Conservation (phyloP, 2,329 filamentous ascomycete genomes). For the Fusarium luffae region DNA sequence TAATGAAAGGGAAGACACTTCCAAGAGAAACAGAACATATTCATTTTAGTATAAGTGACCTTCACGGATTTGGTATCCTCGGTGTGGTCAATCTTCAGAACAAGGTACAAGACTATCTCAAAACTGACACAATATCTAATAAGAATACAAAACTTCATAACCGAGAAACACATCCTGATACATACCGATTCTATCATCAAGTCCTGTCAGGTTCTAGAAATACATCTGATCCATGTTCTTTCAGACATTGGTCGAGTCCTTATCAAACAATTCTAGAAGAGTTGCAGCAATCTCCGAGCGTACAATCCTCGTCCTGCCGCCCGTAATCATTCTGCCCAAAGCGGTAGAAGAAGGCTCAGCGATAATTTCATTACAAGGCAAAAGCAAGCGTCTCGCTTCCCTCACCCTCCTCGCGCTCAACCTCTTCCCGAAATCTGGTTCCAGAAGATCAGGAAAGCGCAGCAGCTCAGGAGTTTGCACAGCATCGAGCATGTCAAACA, state of each 20-base stretch:
- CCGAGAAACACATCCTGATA: no score
- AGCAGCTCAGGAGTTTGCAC: background rate
- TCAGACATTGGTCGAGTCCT: background rate
- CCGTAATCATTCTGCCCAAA: no score
- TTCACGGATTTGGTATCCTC: background rate
- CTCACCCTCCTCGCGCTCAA: background rate
- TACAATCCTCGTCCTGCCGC: background rate
- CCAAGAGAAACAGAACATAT: rapidly evolving
- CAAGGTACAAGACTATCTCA: background rate
- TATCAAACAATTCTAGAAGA: background rate
- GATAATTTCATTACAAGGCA: background rate
- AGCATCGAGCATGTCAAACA: background rate
- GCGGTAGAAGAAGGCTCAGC: background rate
- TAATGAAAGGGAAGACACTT: background rate
- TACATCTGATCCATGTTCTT: rapidly evolving
- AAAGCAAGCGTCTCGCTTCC: background rate
- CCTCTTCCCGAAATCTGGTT: background rate
- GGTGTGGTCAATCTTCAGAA: background rate
- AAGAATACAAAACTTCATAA: no score
- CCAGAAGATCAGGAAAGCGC: background rate
- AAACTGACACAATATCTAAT: background rate
- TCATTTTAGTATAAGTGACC: no score
- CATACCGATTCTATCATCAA: background rate
- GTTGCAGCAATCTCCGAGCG: background rate
- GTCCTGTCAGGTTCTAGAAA: background rate